Conservation (phyloP, 768 basidiomycete genomes). For the Xerocomus spinulosus region DNA sequence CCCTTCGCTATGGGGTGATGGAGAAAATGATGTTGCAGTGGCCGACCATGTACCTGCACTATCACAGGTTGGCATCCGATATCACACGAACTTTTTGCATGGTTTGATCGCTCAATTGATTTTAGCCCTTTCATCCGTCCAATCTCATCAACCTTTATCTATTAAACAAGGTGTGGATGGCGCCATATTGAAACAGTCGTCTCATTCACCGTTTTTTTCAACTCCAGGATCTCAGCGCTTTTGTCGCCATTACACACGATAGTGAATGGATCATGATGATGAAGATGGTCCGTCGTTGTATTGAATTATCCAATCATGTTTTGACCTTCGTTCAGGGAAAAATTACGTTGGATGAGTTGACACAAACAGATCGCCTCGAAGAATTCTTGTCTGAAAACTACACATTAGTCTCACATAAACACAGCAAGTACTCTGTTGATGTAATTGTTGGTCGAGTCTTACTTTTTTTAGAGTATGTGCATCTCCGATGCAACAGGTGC, state of each 20-base stretch:
- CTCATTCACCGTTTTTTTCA: background rate
- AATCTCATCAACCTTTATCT: constrained; percentile 5
- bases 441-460: background rate
- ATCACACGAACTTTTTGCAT: too few relatives aligned
- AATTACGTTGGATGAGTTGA: background rate
- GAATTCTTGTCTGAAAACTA: background rate
- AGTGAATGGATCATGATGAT: constrained; percentile 4
- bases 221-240: background rate
- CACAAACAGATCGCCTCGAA: background rate
- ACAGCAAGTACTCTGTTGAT: background rate
- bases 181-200: background rate
- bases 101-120: too few relatives aligned
- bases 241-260: constrained; percentile 11
- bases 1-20: too few relatives aligned
- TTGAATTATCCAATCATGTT: background rate
- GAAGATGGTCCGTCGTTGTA: background rate
- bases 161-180: constrained; percentile 1
- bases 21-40: too few relatives aligned
- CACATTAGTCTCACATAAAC: background rate
- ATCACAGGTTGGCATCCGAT: too few relatives aligned
- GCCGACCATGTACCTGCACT: too few relatives aligned
- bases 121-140: constrained; percentile 9
- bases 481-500: background rate
- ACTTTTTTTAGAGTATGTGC: background rate
- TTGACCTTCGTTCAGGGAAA: background rate